Conservation (phyloP, 2,329 filamentous ascomycete genomes). For the Monilinia laxa region DNA sequence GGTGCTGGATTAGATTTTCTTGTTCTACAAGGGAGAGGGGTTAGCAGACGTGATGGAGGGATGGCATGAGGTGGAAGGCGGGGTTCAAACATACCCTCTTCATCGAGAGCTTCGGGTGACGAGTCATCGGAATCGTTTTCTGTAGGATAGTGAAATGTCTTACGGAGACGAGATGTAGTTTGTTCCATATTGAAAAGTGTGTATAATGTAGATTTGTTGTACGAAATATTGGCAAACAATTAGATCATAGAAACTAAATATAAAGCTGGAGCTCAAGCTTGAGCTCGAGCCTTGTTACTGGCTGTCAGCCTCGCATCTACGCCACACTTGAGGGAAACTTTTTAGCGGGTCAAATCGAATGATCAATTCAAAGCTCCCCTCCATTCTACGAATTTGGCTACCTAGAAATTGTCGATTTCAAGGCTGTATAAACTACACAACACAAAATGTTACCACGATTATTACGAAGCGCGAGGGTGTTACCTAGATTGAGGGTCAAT, state of each 20-base stretch:
- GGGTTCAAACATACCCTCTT: constrained; percentile 58
- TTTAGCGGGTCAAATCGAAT: constrained; percentile 23
- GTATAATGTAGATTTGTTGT: not conserved
- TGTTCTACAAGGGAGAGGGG: constrained; percentile 50
- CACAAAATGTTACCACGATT: constrained; percentile 38
- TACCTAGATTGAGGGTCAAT: constrained; percentile 27
- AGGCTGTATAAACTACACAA: not conserved
- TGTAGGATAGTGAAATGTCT: constrained; percentile 72
- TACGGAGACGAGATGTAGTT: constrained; percentile 63
- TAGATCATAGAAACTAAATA: not conserved
- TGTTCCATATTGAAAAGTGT: constrained; percentile 30
- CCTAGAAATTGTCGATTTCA: not conserved
- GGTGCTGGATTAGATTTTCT: constrained; percentile 58
- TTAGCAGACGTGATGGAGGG: constrained; percentile 27
- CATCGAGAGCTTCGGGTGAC: constrained; percentile 65
- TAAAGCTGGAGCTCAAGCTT: not conserved
- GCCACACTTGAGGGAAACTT: constrained; percentile 22
- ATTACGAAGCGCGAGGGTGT: constrained; percentile 31
- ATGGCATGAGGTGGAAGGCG: constrained; percentile 1
- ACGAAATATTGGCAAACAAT: not conserved
- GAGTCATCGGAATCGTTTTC: constrained; percentile 55
- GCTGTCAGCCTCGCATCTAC: constrained; percentile 23
- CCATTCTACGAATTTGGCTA: not conserved
- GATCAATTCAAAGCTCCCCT: constrained; percentile 20
- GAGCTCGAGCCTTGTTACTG: constrained; percentile 7